A percentile compares a stretch with the other conserved stretches of the same genome.
These are phyloP conservation scores for Emericellopsis terricola DNA, from an alignment of 495 filamentous ascomycete genomes.

Conservation along the genomic window DNA sequence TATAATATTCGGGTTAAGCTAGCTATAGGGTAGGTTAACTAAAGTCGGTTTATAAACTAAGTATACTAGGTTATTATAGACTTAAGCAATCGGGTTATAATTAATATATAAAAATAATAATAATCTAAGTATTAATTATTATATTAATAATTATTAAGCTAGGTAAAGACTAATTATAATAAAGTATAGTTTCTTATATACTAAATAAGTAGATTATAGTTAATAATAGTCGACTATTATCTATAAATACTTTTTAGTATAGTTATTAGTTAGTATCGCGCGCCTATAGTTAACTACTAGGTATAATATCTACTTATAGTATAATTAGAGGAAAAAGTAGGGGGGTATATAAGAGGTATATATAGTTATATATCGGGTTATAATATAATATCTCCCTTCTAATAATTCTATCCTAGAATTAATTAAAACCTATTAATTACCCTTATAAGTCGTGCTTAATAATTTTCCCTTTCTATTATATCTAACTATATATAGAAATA, in stretches of 20 bases:
- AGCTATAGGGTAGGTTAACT: no score
- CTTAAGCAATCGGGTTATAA: background rate
- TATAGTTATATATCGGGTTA: background rate
- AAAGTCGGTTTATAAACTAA: background rate
- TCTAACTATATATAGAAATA: background rate
- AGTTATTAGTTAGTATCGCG: no score
- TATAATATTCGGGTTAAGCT: no score
- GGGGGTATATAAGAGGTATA: background rate
- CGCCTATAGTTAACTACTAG: background rate
- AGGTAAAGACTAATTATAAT: background rate
- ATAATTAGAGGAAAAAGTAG: background rate
- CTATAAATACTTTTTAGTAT: no score
- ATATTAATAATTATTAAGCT: background rate
- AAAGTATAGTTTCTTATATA: no score
- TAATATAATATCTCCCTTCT: background rate
- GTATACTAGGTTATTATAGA: background rate
- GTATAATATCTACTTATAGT: background rate
- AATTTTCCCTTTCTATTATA: background rate
- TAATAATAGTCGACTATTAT: background rate
- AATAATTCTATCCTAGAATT: background rate
- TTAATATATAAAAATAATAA: no score
- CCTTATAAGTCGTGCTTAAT: background rate
- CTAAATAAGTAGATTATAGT: background rate
- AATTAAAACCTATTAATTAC: background rate
- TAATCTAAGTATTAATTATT: background rate